Conservation (phyloP, 2,329 filamentous ascomycete species). For the Exophiala phaeomuriformis region DNA sequence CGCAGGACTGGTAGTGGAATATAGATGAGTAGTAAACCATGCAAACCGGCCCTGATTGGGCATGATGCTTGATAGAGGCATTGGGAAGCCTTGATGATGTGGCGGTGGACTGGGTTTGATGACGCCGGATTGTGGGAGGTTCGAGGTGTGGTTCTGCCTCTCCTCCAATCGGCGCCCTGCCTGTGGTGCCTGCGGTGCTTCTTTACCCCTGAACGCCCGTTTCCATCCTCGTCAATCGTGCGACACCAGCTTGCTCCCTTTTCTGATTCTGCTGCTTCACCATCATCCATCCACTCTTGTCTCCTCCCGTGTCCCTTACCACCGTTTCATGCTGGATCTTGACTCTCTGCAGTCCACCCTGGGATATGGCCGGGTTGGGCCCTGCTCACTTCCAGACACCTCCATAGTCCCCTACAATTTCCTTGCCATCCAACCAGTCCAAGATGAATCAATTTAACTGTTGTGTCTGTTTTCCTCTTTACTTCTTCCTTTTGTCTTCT, state of each 20-base stretch:
- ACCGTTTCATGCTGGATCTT: conserved; percentile 21
- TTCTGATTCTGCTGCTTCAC: background rate
- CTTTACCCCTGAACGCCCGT: background rate
- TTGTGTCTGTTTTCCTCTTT: conserved; percentile 3
- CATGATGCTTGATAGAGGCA: too few relatives aligned
- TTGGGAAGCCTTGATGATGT: background rate
- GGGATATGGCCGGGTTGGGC: conserved; percentile 6
- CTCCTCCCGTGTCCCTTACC: background rate
- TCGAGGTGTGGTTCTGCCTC: background rate
- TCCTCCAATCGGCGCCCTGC: background rate
- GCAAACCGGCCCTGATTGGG: too few relatives aligned
- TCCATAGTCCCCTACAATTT: conserved; percentile 20
- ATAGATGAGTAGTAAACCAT: too few relatives aligned
- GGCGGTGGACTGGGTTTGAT: background rate
- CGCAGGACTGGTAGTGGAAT: too few relatives aligned
- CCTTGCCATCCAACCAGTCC: conserved; percentile 7
- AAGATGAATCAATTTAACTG: conserved; percentile 2
- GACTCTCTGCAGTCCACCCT: background rate
- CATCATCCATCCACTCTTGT: conserved; percentile 2
- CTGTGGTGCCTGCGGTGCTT: background rate
- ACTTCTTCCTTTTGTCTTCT: background rate
- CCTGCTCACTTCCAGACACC: background rate
- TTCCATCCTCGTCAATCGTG: conserved; percentile 4
- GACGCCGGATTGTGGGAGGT: too few relatives aligned
- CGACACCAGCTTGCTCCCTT: background rate